phyloP scores from a whole-genome alignment of 768 basidiomycete species.

The Calocybe indica region DNA sequence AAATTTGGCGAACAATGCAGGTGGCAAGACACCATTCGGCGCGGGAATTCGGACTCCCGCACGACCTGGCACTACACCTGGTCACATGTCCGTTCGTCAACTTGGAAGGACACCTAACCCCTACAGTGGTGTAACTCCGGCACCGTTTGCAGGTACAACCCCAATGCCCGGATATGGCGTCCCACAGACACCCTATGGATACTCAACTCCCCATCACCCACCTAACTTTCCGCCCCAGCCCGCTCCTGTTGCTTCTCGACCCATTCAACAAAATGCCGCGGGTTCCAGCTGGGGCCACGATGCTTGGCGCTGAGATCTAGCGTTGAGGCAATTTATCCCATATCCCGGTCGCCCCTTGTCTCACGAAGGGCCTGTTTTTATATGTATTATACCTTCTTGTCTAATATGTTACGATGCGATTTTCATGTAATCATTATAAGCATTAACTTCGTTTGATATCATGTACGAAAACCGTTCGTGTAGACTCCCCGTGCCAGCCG shows the following conservation, averaged over 20 bases:
- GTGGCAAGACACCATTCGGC: constrained; percentile 78
- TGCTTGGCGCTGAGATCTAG: constrained; percentile 12
- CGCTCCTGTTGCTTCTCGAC: constrained; percentile 44
- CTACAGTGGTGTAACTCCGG: constrained; percentile 47
- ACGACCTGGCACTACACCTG: constrained; percentile 71
- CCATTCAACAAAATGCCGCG: constrained; percentile 43
- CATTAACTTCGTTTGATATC: constrained; percentile 58
- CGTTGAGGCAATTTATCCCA: not conserved
- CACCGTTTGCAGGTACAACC: constrained; percentile 33
- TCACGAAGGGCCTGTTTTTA: constrained; percentile 4
- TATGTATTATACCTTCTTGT: constrained; percentile 5
- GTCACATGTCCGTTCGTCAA: constrained; percentile 72
- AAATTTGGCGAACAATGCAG: constrained; percentile 43
- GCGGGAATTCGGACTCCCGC: constrained; percentile 74
- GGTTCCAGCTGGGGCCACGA: constrained; percentile 16
- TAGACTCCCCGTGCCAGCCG: constrained; percentile 91
- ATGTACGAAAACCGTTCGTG: constrained; percentile 85
- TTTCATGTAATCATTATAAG: not conserved
- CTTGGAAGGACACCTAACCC: constrained; percentile 75
- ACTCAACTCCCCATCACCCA: constrained; percentile 19
- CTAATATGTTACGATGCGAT: not conserved
- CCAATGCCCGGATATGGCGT: constrained; percentile 18
- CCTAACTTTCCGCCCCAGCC: constrained; percentile 29
- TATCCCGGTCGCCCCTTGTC: not conserved
- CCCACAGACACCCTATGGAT: constrained; percentile 17